Evolutionary conservation across 169 alveolate genomes (phyloP), one percentile per base, ranked within the genome.

Genomic region (Miamiensis avidus): DNA sequence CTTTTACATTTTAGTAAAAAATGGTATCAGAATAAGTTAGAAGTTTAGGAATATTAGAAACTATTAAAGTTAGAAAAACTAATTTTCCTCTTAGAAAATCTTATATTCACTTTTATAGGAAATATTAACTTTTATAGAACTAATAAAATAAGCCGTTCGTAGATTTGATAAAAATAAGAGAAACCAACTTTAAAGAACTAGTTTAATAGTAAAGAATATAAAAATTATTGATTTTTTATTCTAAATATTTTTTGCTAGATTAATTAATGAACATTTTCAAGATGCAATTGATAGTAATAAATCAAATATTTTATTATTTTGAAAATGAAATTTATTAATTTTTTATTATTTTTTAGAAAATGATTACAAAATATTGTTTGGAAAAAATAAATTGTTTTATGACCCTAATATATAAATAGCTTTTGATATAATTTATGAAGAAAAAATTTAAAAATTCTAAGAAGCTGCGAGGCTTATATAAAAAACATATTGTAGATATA

Each of bases 1-100:
- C 81, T 0, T 65, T 74, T 31, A 29, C 30, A 74, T 69, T 86
- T 74, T 49, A 26, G n/a, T n/a, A 78, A 31, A 86, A 76, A 1
- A 77, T 81, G 79, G 73, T 77, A 20, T 49, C 81, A 28, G n/a
- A 79, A 74, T 65, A 86, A 86, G 81, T 86, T 25, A 74, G 90
- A 64, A 81, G 81, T 65, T 69, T 86, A 29, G 90, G 90, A n/a
- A 87, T 86, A 0, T 81, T 86, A 32, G 90, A 86, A 65, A 74
- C 87, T 64, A 81, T 86, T 29, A 82, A 86, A 31, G 87, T 86
- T 4, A 81, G 90, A 72, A 86, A 86, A 49, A 78, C 81, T 28
- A 74, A 81, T 25, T 86, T 74, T 69, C 74, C 87, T 26, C 73
- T 86, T 0, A 74, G 90, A 75, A 86, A 84, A 65, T 30, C 28